Evolutionary conservation across 768 basidiomycete species (phyloP).

Genomic region (Lactarius hengduanensis): DNA sequence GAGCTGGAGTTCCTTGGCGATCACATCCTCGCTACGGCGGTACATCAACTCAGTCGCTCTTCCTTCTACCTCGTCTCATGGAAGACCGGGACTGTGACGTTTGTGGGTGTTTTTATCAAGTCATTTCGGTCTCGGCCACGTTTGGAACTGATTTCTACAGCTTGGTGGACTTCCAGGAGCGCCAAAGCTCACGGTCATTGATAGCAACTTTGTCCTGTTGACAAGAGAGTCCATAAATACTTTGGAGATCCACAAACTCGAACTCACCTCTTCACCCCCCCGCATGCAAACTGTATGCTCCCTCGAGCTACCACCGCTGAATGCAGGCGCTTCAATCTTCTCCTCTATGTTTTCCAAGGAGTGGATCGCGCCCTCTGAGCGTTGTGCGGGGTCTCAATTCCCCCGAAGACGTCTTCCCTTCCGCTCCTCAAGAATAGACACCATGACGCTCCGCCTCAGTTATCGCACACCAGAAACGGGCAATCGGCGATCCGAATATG

Average conservation of each 20-base stretch:
- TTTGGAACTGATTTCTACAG: background rate
- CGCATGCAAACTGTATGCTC: background rate
- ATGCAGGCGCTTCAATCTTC: background rate
- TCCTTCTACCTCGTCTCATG: constrained; percentile 15
- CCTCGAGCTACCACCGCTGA: constrained; percentile 10
- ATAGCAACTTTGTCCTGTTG: background rate
- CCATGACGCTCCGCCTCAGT: constrained; percentile 9
- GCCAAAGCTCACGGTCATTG: background rate
- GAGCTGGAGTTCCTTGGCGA: background rate
- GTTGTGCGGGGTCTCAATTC: background rate
- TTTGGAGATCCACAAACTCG: constrained; percentile 9
- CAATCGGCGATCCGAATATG: background rate
- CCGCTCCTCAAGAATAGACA: background rate
- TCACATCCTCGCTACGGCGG: background rate
- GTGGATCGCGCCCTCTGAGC: constrained; percentile 6
- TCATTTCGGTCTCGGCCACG: background rate
- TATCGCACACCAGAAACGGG: background rate
- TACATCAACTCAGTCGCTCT: background rate
- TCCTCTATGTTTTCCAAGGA: background rate
- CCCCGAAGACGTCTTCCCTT: constrained; percentile 6
- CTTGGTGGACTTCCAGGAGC: background rate
- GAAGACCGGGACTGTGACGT: constrained; percentile 7
- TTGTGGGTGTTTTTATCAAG: background rate
- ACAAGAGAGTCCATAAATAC: background rate
- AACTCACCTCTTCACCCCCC: background rate